Conservation (phyloP, 78 protist genomes). For the Dictyostelium purpureum region DNA sequence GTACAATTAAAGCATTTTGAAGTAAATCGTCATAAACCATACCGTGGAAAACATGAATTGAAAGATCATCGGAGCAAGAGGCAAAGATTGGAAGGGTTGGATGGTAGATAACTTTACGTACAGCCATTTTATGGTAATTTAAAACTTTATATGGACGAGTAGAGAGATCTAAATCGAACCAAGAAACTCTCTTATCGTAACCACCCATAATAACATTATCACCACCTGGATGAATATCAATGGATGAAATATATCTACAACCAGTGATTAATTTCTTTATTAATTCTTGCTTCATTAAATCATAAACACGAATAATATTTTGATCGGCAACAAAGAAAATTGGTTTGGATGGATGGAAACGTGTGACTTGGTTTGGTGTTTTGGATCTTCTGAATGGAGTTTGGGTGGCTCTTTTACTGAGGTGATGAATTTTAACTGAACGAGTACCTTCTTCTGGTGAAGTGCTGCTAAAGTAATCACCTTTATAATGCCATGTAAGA, state of each 20-base stretch:
- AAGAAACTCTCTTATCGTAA: slow-evolving; percentile 91
- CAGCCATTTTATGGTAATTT: slow-evolving; percentile 92
- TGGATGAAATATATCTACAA: slow-evolving; percentile 82
- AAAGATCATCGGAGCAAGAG: slow-evolving; percentile 93
- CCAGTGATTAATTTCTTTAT: slow-evolving; percentile 73
- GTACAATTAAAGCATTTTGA: slow-evolving; percentile 97
- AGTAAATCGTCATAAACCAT: slow-evolving; percentile 89
- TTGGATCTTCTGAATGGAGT: slow-evolving; percentile 75
- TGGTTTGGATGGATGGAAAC: slow-evolving; percentile 98
- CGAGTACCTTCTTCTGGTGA: slow-evolving; percentile 77
- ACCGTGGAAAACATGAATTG: slow-evolving; percentile 94
- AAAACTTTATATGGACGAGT: slow-evolving; percentile 93
- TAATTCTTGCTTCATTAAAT: slow-evolving; percentile 88
- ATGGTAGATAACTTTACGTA: slow-evolving; percentile 92
- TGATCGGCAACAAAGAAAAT: slow-evolving; percentile 93
- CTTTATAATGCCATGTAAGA: slow-evolving; percentile 95
- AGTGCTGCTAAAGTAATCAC: slow-evolving; percentile 95
- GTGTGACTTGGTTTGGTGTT: slow-evolving; percentile 64
- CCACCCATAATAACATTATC: slow-evolving; percentile 94
- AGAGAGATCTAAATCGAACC: slow-evolving; percentile 98
- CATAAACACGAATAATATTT: slow-evolving; percentile 84
- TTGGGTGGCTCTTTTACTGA: slow-evolving; percentile 66
- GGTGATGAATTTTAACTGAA: slow-evolving; percentile 69
- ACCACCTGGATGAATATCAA: slow-evolving; percentile 95
- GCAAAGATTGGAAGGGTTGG: slow-evolving; percentile 95